A percentile compares a stretch with the other conserved stretches of the same genome.
Conservation (phyloP, 148 eudicot genomes). For the Chenopodium suecicum region DNA sequence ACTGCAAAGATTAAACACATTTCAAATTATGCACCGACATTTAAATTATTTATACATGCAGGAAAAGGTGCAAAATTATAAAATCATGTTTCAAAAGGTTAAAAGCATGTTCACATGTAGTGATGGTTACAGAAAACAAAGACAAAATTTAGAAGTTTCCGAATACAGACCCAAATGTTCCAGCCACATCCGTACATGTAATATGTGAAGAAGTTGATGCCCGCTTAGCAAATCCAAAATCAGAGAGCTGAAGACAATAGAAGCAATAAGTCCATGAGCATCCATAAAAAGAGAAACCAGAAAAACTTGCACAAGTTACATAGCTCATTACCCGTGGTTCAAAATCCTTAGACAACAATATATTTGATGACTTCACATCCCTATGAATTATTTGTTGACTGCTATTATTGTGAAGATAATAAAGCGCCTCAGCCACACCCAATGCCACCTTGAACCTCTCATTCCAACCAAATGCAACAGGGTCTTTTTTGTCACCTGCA, state of each 20-base stretch:
- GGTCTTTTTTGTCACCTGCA: slow-evolving; percentile 53
- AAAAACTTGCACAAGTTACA: not conserved
- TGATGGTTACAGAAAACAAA: not conserved
- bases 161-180: slow-evolving; percentile 95
- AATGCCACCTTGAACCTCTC: slow-evolving; percentile 88
- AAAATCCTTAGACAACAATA: slow-evolving; percentile 78
- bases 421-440: slow-evolving; percentile 86
- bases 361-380: slow-evolving; percentile 95
- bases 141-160: slow-evolving; percentile 25
- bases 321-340: slow-evolving; percentile 72
- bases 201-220: slow-evolving; percentile 58
- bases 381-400: slow-evolving; percentile 72
- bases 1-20: slow-evolving; percentile 35
- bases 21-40: not conserved
- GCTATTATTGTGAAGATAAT: slow-evolving; percentile 58
- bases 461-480: slow-evolving; percentile 56
- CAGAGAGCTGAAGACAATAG: slow-evolving; percentile 66
- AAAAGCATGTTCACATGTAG: not conserved
- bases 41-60: not conserved
- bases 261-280: slow-evolving; percentile 17
- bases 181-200: slow-evolving; percentile 75
- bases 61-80: not conserved
- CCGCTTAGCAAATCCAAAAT: slow-evolving; percentile 85
- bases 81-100: slow-evolving; percentile 1
- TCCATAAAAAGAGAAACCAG: not conserved